A percentile compares a stretch with the other conserved stretches of the same genome.
Evolutionary conservation across 306 rosid genomes (phyloP).

Genomic region (Cicer judaicum): DNA sequence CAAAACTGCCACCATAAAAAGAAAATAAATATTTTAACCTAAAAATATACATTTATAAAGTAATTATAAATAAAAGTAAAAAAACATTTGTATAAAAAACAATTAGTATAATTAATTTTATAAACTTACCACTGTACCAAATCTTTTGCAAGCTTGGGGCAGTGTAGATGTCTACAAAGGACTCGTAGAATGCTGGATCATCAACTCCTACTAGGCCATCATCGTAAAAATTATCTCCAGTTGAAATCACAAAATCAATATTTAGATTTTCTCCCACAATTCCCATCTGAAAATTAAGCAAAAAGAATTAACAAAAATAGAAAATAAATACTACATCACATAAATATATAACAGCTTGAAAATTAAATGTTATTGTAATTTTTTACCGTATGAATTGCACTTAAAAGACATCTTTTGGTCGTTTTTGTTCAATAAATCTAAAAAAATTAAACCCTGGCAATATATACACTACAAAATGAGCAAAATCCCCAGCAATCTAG

Average conservation of each 20-base stretch:
- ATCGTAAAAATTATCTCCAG: slow-evolving; percentile 83
- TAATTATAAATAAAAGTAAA: neutral
- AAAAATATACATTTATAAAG: slow-evolving; percentile 13
- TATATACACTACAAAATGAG: too few species aligned
- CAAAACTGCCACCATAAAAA: slow-evolving; percentile 53
- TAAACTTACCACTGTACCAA: slow-evolving; percentile 69
- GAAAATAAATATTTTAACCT: neutral
- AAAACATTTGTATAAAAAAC: neutral
- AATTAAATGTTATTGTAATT: too few species aligned
- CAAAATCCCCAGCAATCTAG: too few species aligned
- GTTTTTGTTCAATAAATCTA: too few species aligned
- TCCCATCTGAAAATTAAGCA: slow-evolving; percentile 62
- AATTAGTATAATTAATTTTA: neutral
- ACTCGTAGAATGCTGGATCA: slow-evolving; percentile 71
- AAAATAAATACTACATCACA: neutral
- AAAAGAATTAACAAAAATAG: neutral
- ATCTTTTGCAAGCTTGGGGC: slow-evolving; percentile 71
- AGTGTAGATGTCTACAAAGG: slow-evolving; percentile 69
- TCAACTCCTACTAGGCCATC: slow-evolving; percentile 60
- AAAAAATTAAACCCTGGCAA: too few species aligned
- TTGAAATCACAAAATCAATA: slow-evolving; percentile 68
- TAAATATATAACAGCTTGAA: neutral
- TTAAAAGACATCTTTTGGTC: too few species aligned
- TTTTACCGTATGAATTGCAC: too few species aligned
- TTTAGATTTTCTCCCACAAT: slow-evolving; percentile 59